These are phyloP conservation scores for Trichoderma erinaceum DNA, from an alignment of 495 filamentous ascomycete species.

Conservation along the genomic window DNA sequence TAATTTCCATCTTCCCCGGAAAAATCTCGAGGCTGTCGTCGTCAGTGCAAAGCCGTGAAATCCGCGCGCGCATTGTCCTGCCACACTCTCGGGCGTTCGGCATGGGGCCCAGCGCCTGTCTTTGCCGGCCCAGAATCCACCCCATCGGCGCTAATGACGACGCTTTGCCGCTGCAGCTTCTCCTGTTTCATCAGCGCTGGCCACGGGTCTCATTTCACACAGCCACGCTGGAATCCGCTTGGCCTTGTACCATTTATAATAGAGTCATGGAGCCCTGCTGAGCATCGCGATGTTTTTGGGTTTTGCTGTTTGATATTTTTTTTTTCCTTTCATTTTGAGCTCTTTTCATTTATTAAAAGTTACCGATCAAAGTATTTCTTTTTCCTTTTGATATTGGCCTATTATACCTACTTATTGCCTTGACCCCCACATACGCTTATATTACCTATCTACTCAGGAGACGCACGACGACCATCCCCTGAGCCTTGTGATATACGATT, in stretches of 20 bases:
- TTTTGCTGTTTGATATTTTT: neutral
- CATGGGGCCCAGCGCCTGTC: neutral
- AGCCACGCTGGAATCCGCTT: neutral
- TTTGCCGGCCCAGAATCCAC: neutral
- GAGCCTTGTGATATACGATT: too few species aligned
- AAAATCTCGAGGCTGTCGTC: neutral
- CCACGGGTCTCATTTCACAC: neutral
- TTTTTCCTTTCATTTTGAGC: neutral
- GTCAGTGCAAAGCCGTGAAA: neutral
- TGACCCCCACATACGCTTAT: too few species aligned
- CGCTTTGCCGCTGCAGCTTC: slow-evolving; percentile 1
- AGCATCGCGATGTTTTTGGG: neutral
- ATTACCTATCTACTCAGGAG: too few species aligned
- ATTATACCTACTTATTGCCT: too few species aligned
- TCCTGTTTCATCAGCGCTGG: neutral
- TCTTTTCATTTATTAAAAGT: neutral
- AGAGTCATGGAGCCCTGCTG: neutral
- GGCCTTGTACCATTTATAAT: neutral
- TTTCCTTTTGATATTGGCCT: too few species aligned
- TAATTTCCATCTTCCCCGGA: neutral
- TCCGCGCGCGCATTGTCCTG: neutral
- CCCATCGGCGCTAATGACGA: slow-evolving; percentile 7
- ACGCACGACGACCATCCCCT: too few species aligned
- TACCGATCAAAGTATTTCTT: too few species aligned
- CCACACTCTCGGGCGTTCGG: slow-evolving; percentile 3